Conservation (phyloP, 192 early-diverging fungal species). For the Coemansia erecta region DNA sequence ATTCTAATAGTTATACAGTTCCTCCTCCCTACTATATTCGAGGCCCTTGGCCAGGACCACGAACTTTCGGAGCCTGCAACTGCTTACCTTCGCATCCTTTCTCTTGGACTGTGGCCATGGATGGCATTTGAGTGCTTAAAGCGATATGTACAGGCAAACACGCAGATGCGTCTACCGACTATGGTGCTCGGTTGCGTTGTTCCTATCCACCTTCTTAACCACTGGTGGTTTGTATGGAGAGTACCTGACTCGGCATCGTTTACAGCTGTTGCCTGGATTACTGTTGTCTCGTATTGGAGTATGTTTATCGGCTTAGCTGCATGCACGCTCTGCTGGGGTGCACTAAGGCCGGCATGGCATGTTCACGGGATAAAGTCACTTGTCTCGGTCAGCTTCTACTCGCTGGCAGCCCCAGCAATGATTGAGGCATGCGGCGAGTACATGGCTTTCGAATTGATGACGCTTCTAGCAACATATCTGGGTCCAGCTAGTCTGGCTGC, state of each 20-base stretch:
- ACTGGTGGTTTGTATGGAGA: conserved; percentile 80
- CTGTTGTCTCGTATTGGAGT: conserved; percentile 71
- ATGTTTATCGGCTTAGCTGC: conserved; percentile 64
- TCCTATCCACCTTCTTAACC: conserved; percentile 58
- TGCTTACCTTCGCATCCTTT: conserved; percentile 63
- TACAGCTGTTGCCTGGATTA: conserved; percentile 81
- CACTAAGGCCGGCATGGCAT: conserved; percentile 61
- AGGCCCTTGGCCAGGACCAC: conserved; percentile 69
- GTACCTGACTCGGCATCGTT: conserved; percentile 61
- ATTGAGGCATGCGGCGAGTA: conserved; percentile 70
- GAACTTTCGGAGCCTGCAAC: conserved; percentile 69
- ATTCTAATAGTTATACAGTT: conserved; percentile 71
- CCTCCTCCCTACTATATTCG: conserved; percentile 65
- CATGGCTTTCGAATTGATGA: conserved; percentile 56
- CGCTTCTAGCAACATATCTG: conserved; percentile 55
- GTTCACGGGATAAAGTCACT: conserved; percentile 48
- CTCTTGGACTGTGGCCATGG: conserved; percentile 78
- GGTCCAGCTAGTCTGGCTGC: conserved; percentile 55
- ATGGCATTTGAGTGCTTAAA: conserved; percentile 87
- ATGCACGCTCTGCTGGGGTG: conserved; percentile 62
- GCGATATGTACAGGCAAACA: conserved; percentile 83
- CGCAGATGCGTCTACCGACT: conserved; percentile 70
- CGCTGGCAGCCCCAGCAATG: conserved; percentile 72
- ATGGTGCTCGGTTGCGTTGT: conserved; percentile 24
- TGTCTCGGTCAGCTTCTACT: conserved; percentile 39